These are phyloP conservation scores for Hypsizygus marmoreus DNA, from an alignment of 768 basidiomycete species.

Conservation along the genomic window DNA sequence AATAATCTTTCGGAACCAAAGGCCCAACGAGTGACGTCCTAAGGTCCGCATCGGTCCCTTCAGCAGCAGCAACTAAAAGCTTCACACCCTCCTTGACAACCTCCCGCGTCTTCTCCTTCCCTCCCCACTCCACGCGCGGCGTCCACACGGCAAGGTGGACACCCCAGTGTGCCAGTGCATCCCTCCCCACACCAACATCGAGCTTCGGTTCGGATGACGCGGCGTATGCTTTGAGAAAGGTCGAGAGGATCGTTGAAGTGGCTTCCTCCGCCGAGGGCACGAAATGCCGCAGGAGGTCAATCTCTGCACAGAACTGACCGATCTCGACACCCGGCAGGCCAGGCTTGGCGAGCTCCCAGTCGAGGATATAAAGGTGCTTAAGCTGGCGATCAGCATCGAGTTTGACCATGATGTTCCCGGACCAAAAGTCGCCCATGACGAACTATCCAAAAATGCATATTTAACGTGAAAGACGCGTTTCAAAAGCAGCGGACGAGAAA, in stretches of 20 bases:
- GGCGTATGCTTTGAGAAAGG: conserved; percentile 51
- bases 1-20: conserved; percentile 3
- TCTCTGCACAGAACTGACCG: conserved; percentile 66
- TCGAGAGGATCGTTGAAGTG: conserved; percentile 35
- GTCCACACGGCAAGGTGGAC: conserved; percentile 56
- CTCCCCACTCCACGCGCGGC: conserved; percentile 52
- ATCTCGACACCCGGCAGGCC: conserved; percentile 62
- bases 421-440: conserved; percentile 77
- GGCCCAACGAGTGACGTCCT: conserved; percentile 29
- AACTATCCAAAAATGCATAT: conserved; percentile 28
- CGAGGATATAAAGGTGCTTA: conserved; percentile 50
- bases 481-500: not conserved
- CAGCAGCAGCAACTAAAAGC: conserved; percentile 37
- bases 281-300: conserved; percentile 52
- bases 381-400: conserved; percentile 34
- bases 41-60: conserved; percentile 26
- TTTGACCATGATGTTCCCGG: conserved; percentile 63
- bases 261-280: conserved; percentile 39
- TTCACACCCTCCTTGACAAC: conserved; percentile 53
- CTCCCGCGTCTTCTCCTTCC: conserved; percentile 45
- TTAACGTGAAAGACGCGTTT: not conserved
- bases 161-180: conserved; percentile 50
- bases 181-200: conserved; percentile 30
- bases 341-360: conserved; percentile 66
- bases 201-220: conserved; percentile 24